Conservation (phyloP, 805 yeast species). For the Suhomyces sp. region DNA sequence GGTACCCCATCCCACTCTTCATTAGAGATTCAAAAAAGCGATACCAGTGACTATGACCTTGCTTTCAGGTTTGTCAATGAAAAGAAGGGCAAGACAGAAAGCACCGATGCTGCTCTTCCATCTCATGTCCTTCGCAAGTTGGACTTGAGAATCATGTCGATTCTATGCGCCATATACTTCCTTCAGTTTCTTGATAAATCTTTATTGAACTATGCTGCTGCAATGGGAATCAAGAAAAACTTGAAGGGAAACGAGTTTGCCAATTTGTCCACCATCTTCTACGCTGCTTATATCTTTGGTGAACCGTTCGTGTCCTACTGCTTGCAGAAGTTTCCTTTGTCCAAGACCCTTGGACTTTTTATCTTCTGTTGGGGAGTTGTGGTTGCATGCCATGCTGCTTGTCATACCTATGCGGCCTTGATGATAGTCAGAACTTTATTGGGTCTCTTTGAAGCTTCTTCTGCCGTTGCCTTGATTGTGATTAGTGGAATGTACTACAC, state of each 20-base stretch:
- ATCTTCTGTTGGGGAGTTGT: conserved; percentile 56
- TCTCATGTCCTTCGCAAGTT: conserved; percentile 30
- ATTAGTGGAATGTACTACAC: conserved; percentile 65
- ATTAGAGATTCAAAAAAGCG: too few relatives aligned
- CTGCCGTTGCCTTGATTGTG: conserved; percentile 56
- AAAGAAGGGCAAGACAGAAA: conserved; percentile 1
- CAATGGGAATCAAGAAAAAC: conserved; percentile 58
- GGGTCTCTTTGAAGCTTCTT: conserved; percentile 55
- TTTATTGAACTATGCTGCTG: conserved; percentile 60
- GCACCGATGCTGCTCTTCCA: too few relatives aligned
- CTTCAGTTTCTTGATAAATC: conserved; percentile 60
- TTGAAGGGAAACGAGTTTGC: conserved; percentile 50
- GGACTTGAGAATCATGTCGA: conserved; percentile 48
- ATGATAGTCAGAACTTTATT: conserved; percentile 55
- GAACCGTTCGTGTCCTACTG: conserved; percentile 45
- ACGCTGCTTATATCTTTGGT: conserved; percentile 53
- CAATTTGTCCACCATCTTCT: conserved; percentile 52
- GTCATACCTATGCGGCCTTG: conserved; percentile 50
- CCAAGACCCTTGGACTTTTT: conserved; percentile 48
- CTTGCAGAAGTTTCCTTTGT: conserved; percentile 53
- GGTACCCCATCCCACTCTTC: too few relatives aligned
- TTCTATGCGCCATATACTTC: conserved; percentile 54
- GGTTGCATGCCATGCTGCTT: conserved; percentile 49
- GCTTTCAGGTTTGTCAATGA: conserved; percentile 20
- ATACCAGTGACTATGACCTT: conserved; percentile 16